Evolutionary conservation across 2,329 filamentous ascomycete species (phyloP).

Genomic region (Trichoderma cornu-damae): DNA sequence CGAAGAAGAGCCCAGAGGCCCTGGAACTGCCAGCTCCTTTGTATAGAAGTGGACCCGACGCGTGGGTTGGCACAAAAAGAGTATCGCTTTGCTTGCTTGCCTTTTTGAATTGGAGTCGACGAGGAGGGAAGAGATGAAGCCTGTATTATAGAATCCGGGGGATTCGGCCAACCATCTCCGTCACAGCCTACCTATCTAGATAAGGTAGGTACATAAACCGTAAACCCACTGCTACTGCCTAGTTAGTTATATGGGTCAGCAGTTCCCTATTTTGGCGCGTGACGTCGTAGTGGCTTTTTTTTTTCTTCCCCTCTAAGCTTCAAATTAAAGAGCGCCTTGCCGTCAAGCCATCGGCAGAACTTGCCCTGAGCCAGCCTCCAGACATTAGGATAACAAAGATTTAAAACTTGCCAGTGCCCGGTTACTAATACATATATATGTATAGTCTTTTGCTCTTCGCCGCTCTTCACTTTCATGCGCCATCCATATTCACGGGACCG

Average conservation of each 20-base stretch:
- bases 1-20: neutral
- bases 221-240: neutral
- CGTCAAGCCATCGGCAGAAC: neutral
- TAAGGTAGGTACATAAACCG: too few species aligned
- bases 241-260: too few species aligned
- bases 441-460: neutral
- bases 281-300: neutral
- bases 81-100: too few species aligned
- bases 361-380: too few species aligned
- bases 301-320: neutral
- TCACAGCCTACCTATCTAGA: too few species aligned
- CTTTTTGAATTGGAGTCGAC: too few species aligned
- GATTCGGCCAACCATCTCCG: neutral
- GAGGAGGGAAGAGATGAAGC: too few species aligned
- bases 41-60: too few species aligned
- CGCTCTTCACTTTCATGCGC: neutral
- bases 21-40: neutral
- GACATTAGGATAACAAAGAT: too few species aligned
- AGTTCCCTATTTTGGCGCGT: neutral
- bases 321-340: neutral
- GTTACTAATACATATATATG: neutral
- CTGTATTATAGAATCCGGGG: neutral
- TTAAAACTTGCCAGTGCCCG: neutral
- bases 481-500: constrained; percentile 1
- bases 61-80: too few species aligned